Evolutionary conservation across 805 yeast species (phyloP).

Genomic region (Diddensiella santjacobensis): DNA sequence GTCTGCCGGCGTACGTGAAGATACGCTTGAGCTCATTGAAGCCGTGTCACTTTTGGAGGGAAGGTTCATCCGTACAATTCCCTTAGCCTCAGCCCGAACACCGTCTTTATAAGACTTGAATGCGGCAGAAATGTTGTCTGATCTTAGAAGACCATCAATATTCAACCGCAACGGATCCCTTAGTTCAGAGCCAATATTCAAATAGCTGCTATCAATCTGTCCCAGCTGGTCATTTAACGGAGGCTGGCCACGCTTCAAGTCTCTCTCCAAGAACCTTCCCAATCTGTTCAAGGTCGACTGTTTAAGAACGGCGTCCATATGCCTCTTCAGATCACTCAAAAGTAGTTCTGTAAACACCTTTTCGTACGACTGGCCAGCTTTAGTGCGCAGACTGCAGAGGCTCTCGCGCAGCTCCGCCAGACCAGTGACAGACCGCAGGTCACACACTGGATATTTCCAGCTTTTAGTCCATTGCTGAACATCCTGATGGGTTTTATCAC

Average conservation of each 20-base stretch:
- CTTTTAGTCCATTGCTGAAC: conserved; percentile 14
- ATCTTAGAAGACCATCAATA: conserved; percentile 54
- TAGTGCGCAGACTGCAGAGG: conserved; percentile 52
- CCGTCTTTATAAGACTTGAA: conserved; percentile 62
- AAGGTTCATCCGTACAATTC: conserved; percentile 59
- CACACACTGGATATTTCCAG: conserved; percentile 36
- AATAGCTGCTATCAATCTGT: conserved; percentile 37
- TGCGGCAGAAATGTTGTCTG: conserved; percentile 60
- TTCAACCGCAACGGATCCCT: conserved; percentile 43
- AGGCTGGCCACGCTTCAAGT: not conserved
- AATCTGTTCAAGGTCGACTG: conserved; percentile 52
- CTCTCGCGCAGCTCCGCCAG: conserved; percentile 48
- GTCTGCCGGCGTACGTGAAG: conserved; percentile 31
- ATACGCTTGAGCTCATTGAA: conserved; percentile 27
- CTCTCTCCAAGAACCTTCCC: conserved; percentile 26
- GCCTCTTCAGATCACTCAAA: conserved; percentile 57
- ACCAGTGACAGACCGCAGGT: conserved; percentile 48
- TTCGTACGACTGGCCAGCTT: conserved; percentile 66
- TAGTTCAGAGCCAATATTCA: conserved; percentile 38
- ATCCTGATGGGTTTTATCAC: conserved; percentile 35
- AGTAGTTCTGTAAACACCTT: conserved; percentile 53
- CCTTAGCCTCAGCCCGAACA: conserved; percentile 67
- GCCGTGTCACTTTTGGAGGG: conserved; percentile 41
- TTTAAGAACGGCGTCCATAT: conserved; percentile 47
- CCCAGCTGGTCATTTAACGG: not conserved